phyloP scores from a whole-genome alignment of 768 basidiomycete species.

The Leccinum boreale region DNA sequence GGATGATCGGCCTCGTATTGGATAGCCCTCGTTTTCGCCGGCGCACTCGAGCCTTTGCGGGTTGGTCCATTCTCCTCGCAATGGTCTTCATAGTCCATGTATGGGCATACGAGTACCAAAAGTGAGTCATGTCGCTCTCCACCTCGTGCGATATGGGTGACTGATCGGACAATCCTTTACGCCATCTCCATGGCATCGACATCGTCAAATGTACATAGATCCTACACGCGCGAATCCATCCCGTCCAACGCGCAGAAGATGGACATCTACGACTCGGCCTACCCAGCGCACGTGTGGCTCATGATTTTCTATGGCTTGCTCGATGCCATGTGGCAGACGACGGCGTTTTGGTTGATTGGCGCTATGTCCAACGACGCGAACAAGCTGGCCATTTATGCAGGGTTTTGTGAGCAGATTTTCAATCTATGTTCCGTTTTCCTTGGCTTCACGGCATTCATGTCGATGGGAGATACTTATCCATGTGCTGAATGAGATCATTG shows the following conservation, averaged over 20 bases:
- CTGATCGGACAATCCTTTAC: neutral
- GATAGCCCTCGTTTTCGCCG: slow-evolving; percentile 55
- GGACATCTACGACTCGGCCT: slow-evolving; percentile 56
- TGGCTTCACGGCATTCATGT: neutral
- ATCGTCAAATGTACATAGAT: slow-evolving; percentile 26
- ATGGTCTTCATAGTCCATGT: slow-evolving; percentile 69
- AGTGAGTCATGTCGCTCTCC: slow-evolving; percentile 39
- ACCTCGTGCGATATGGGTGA: neutral
- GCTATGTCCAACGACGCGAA: slow-evolving; percentile 82
- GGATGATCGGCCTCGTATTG: slow-evolving; percentile 66
- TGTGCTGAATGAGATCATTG: neutral
- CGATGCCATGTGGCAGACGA: slow-evolving; percentile 85
- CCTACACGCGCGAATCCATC: slow-evolving; percentile 54
- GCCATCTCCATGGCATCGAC: neutral
- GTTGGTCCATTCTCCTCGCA: slow-evolving; percentile 58
- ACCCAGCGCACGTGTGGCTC: slow-evolving; percentile 53
- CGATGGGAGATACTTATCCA: slow-evolving; percentile 7
- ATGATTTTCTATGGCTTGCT: slow-evolving; percentile 73
- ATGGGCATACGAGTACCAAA: slow-evolving; percentile 79
- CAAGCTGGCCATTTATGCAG: slow-evolving; percentile 76
- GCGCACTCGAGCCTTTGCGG: slow-evolving; percentile 66
- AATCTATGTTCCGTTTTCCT: neutral
- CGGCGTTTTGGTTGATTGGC: slow-evolving; percentile 80
- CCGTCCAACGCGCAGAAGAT: slow-evolving; percentile 42
- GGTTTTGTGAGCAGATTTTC: slow-evolving; percentile 60